Percentiles rank a stretch among this genome's conserved stretches.
Conservation (phyloP, 192 early-diverging fungal genomes). For the Gryganskiella cystojenkinii region DNA sequence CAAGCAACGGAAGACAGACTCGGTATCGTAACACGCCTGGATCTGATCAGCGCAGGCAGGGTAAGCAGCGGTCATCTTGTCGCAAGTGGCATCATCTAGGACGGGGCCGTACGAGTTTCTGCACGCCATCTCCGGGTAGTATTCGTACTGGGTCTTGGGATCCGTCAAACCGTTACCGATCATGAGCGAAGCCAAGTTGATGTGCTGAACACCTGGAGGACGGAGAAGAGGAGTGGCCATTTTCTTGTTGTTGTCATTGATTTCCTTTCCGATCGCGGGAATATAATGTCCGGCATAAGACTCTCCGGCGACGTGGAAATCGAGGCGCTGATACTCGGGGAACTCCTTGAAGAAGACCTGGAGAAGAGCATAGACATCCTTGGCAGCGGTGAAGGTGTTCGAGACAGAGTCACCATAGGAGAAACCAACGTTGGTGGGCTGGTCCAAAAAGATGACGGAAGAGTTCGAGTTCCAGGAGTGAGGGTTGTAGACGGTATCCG, state of each 20-base stretch:
- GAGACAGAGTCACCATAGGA: conserved; percentile 81
- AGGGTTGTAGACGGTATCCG: conserved; percentile 71
- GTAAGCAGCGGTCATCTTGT: conserved; percentile 78
- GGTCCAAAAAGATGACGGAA: conserved; percentile 87
- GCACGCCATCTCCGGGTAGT: conserved; percentile 85
- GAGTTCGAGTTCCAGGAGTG: conserved; percentile 94
- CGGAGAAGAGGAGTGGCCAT: conserved; percentile 41
- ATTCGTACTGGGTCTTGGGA: conserved; percentile 88
- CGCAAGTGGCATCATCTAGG: conserved; percentile 76
- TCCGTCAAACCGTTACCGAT: conserved; percentile 96
- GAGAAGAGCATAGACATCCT: conserved; percentile 92
- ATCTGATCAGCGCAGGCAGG: conserved; percentile 82
- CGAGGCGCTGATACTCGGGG: conserved; percentile 79
- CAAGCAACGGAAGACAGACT: conserved; percentile 81
- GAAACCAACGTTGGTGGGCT: conserved; percentile 94
- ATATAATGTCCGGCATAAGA: conserved; percentile 93
- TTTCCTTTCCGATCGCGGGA: conserved; percentile 87
- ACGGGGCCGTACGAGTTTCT: conserved; percentile 81
- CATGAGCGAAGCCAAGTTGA: conserved; percentile 80
- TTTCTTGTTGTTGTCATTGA: conserved; percentile 81
- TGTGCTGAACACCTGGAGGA: conserved; percentile 50
- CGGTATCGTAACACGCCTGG: conserved; percentile 86
- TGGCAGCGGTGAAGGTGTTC: conserved; percentile 80
- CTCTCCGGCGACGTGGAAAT: conserved; percentile 93
- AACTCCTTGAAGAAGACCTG: conserved; percentile 91